Evolutionary conservation across 208 protist species (phyloP).

Genomic region (Trypanosoma vivax): DNA sequence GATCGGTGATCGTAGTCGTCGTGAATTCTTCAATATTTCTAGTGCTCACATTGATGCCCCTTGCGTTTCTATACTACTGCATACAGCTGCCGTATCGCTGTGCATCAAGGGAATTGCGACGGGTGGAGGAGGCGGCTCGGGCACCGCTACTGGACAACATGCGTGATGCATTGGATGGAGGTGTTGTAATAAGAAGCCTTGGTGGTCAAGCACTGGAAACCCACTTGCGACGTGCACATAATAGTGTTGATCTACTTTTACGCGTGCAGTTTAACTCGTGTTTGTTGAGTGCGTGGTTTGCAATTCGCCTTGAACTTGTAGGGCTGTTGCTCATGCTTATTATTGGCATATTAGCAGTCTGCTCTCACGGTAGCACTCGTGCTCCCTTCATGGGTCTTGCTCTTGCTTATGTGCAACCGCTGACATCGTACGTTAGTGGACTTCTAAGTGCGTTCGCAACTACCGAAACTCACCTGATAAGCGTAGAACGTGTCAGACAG

Average conservation of each 20-base stretch:
- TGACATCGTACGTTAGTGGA: conserved; percentile 32
- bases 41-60: conserved; percentile 27
- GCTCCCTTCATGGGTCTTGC: conserved; percentile 24
- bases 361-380: conserved; percentile 6
- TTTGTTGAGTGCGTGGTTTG: conserved; percentile 26
- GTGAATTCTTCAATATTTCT: conserved; percentile 21
- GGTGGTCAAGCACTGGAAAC: not conserved
- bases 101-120: conserved; percentile 51
- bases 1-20: conserved; percentile 26
- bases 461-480: conserved; percentile 32
- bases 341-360: conserved; percentile 20
- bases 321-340: conserved; percentile 22
- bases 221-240: not conserved
- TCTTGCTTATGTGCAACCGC: conserved; percentile 29
- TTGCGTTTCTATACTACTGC: conserved; percentile 34
- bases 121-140: conserved; percentile 47
- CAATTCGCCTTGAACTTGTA: conserved; percentile 41
- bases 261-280: conserved; percentile 16
- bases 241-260: conserved; percentile 10
- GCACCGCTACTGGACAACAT: conserved; percentile 67
- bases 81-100: conserved; percentile 39
- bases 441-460: conserved; percentile 23
- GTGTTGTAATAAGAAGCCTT: conserved; percentile 51
- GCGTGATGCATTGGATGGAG: conserved; percentile 42
- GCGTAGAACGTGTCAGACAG: conserved; percentile 35